Evolutionary conservation across 2,329 filamentous ascomycete genomes (phyloP), one percentile per base, ranked within the genome.

Genomic region (Fonsecaea nubica): DNA sequence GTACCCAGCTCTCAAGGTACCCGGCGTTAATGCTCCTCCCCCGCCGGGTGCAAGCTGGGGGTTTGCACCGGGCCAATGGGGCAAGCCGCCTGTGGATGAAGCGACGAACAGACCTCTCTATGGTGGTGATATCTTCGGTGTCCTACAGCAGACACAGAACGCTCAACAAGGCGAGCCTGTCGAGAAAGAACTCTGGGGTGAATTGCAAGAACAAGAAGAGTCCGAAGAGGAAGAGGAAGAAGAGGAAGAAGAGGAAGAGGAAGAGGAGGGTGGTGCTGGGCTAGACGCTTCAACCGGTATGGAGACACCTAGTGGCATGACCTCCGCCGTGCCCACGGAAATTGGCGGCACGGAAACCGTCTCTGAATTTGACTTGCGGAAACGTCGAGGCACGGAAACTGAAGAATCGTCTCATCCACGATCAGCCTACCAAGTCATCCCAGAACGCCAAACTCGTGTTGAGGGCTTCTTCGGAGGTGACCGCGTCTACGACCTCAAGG

Each of bases 381-480:
- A 98, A 80, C 87, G 91, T 66, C 87, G 91, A 66, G 94, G 93
- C 61, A 93, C 89, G 66, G 93, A 97, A 74, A 96, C 93, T 0
- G 93, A 97, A 77, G 92, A 96, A 68, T 87, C 88, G 0, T 85
- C 82, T 15, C 82, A 87, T 42, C 91, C 91, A 7, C 89, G 92
- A 70, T 89, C 90, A 25, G 93, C 95, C 15, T 97, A 95, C 78
- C 93, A 92, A 21, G 89, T 99, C 56, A 86, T 99, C 25, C 92
- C 92, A 10, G 94, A 99, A 80, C 91, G 91, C 65, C 90, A 94
- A 76, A 90, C 93, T 25, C 88, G 90, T 59, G 88, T 92, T 4
- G 90, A 93, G 73, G 95, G 95, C 54, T 98, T 99, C 86, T 98
- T 99, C 77, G 95, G 95, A 72, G 93, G 92, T 73, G 94, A 98